phyloP scores from a whole-genome alignment of 106 monocot species.

The Dendrobium huoshanense region DNA sequence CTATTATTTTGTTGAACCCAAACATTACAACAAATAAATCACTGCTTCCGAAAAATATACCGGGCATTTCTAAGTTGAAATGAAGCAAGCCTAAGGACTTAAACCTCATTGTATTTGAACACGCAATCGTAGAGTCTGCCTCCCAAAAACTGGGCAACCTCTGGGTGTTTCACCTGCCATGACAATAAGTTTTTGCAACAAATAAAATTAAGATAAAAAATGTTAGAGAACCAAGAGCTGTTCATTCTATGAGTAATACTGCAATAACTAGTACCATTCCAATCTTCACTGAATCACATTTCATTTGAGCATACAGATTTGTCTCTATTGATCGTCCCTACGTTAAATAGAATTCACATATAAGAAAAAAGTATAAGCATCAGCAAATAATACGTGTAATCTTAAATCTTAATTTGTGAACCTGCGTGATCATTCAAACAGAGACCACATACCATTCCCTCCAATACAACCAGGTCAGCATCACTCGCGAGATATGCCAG shows the following conservation, averaged over 20 bases:
- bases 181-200: not conserved
- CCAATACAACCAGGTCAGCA: slow-evolving; percentile 85
- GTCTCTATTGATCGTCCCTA: slow-evolving; percentile 79
- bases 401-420: not conserved
- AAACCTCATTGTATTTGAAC: slow-evolving; percentile 82
- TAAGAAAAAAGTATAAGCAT: not conserved
- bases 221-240: too few relatives aligned
- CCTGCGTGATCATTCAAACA: not conserved
- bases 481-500: slow-evolving; percentile 78
- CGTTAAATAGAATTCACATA: not conserved
- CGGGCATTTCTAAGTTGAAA: not conserved
- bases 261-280: slow-evolving; percentile 62
- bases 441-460: slow-evolving; percentile 76
- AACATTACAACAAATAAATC: too few relatives aligned
- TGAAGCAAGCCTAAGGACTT: slow-evolving; percentile 33
- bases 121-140: slow-evolving; percentile 96
- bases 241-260: too few relatives aligned
- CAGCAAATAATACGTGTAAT: not conserved
- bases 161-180: slow-evolving; percentile 84
- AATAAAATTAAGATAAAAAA: not conserved
- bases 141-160: slow-evolving; percentile 96
- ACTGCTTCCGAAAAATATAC: too few relatives aligned
- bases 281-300: slow-evolving; percentile 97
- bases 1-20: too few relatives aligned
- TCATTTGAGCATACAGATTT: slow-evolving; percentile 70